Evolutionary conservation across 139 green algal species (phyloP).

Genomic region (Haematococcus sp.): DNA sequence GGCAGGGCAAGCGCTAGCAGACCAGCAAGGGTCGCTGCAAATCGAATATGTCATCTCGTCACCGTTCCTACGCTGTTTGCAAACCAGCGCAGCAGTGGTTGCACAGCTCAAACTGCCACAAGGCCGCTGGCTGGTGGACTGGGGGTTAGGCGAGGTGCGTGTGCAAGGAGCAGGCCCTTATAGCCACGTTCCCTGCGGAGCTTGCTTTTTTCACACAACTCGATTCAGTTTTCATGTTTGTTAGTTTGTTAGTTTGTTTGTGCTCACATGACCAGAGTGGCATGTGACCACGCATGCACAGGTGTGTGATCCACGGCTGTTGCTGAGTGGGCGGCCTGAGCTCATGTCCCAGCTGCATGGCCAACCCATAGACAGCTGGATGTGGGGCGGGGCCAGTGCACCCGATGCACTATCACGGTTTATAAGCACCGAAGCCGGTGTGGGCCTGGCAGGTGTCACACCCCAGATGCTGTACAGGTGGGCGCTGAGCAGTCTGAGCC

Average conservation of each 20-base stretch:
- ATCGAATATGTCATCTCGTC: constrained; percentile 41
- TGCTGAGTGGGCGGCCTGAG: constrained; percentile 31
- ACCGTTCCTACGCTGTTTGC: constrained; percentile 46
- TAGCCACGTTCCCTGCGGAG: too few species aligned
- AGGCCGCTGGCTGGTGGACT: constrained; percentile 47
- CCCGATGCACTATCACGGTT: constrained; percentile 10
- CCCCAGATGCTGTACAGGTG: not conserved
- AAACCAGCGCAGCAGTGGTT: constrained; percentile 44
- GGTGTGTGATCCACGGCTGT: constrained; percentile 45
- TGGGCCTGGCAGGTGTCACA: too few species aligned
- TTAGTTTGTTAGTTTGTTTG: too few species aligned
- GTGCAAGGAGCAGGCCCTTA: not conserved
- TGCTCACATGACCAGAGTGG: too few species aligned
- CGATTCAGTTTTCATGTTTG: too few species aligned
- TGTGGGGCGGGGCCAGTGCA: constrained; percentile 33
- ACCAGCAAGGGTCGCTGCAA: not conserved
- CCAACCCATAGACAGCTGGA: constrained; percentile 29
- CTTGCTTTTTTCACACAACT: too few species aligned
- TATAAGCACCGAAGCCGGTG: not conserved
- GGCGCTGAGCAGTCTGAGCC: too few species aligned
- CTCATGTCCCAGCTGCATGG: not conserved
- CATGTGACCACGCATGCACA: constrained; percentile 5
- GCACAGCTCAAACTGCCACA: constrained; percentile 23
- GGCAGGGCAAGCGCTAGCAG: constrained; percentile 6
- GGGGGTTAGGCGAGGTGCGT: constrained; percentile 43